phyloP scores from a whole-genome alignment of 768 basidiomycete species.

The Kwoniella heveanensis region DNA sequence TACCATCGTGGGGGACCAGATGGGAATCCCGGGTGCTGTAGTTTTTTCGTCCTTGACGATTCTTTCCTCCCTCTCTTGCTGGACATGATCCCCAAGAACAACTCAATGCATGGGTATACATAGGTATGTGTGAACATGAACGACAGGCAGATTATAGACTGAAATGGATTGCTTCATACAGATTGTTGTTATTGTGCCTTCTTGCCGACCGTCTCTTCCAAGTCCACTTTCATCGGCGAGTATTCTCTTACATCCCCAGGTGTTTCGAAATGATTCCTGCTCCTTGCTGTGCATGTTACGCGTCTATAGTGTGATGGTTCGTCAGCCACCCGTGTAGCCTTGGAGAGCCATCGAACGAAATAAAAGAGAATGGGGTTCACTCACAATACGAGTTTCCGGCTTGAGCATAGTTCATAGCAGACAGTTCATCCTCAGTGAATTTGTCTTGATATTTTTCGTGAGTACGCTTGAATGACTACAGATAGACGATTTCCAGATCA shows the following conservation, averaged over 20 bases:
- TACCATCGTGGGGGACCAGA: constrained; percentile 1
- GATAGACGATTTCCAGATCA: no score
- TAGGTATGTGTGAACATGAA: neutral
- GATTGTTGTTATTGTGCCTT: no score
- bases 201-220: no score
- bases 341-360: no score
- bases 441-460: constrained; percentile 77
- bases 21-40: constrained; percentile 2
- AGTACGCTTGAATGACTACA: constrained; percentile 57
- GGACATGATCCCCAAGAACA: neutral
- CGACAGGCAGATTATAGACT: neutral
- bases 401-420: constrained; percentile 81
- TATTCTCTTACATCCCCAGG: no score
- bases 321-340: no score
- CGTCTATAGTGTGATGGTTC: no score
- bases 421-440: constrained; percentile 87
- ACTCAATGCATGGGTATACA: neutral
- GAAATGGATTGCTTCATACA: no score
- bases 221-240: no score
- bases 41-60: neutral
- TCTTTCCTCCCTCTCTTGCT: no score
- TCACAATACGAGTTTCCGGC: constrained; percentile 70
- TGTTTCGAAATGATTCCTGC: no score
- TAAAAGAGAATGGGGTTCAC: no score
- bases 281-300: neutral